phyloP scores from a whole-genome alignment of 179 eudicot genomes.

The Camellia oleifera region DNA sequence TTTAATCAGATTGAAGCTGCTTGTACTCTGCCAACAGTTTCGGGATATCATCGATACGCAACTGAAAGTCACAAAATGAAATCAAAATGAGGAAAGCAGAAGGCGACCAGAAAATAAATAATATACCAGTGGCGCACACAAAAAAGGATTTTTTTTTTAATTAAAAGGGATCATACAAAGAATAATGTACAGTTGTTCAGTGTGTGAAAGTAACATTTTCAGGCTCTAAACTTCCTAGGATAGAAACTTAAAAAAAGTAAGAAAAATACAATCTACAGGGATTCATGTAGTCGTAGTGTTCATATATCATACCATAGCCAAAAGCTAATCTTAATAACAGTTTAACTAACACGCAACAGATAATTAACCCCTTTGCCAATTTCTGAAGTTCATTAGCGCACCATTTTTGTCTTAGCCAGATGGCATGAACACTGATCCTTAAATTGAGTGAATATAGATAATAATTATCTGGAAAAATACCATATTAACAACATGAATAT shows the following conservation, averaged over 20 bases:
- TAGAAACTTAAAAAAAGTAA: neutral
- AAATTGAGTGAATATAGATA: neutral
- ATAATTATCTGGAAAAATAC: neutral
- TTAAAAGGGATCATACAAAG: neutral
- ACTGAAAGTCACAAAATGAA: conserved; percentile 26
- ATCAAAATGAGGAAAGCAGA: neutral
- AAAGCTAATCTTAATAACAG: too few species aligned
- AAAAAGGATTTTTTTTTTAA: too few species aligned
- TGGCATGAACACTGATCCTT: neutral
- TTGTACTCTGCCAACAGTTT: conserved; percentile 55
- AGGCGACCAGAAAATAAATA: neutral
- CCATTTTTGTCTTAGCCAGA: neutral
- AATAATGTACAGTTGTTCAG: neutral
- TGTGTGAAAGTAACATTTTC: neutral
- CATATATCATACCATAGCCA: too few species aligned
- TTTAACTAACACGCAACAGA: neutral
- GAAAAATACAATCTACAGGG: too few species aligned
- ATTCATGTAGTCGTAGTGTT: too few species aligned
- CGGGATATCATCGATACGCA: conserved; percentile 65
- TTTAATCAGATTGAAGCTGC: conserved; percentile 30
- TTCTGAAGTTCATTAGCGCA: neutral
- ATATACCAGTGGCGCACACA: neutral
- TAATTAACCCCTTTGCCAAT: neutral
- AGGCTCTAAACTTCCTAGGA: neutral
- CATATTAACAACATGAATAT: neutral